phyloP scores from a whole-genome alignment of 2,329 filamentous ascomycete genomes.

The Aureobasidium lini region DNA sequence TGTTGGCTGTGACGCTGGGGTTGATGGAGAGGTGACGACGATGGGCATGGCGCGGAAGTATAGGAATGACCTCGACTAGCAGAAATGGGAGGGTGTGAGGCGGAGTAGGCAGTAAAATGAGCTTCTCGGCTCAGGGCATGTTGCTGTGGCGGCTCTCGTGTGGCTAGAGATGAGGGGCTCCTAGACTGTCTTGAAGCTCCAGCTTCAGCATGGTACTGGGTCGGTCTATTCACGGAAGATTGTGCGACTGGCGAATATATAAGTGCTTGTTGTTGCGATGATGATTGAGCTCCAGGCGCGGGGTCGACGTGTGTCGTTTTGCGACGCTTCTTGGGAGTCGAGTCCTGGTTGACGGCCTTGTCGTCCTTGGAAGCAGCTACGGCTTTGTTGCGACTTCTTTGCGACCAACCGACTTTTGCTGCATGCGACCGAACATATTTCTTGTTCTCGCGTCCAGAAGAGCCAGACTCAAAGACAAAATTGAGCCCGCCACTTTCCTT shows the following conservation, averaged over 20 bases:
- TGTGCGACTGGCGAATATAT: not conserved
- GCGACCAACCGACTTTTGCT: conserved; percentile 11
- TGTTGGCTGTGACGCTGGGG: not conserved
- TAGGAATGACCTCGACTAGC: not conserved
- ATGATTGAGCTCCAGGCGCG: not conserved
- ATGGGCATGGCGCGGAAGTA: not conserved
- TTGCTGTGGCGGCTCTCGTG: not conserved
- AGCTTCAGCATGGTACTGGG: not conserved
- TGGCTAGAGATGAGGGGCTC: not conserved
- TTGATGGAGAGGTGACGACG: not conserved
- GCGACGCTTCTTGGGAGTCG: not conserved
- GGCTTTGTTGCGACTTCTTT: conserved; percentile 4
- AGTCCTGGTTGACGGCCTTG: not conserved
- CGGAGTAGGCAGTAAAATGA: not conserved
- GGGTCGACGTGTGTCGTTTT: not conserved
- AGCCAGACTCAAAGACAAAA: conserved; percentile 13
- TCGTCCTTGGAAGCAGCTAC: not conserved
- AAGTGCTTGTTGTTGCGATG: not conserved
- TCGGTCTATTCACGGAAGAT: not conserved
- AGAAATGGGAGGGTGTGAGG: not conserved
- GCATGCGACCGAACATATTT: conserved; percentile 13
- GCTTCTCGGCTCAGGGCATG: not conserved
- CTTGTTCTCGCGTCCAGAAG: conserved; percentile 4
- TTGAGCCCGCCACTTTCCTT: conserved; percentile 9
- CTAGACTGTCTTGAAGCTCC: not conserved